A percentile compares a stretch with the other conserved stretches of the same genome.
Evolutionary conservation across 2,329 filamentous ascomycete species (phyloP).

Genomic region (Aspergillus costaricaensis): DNA sequence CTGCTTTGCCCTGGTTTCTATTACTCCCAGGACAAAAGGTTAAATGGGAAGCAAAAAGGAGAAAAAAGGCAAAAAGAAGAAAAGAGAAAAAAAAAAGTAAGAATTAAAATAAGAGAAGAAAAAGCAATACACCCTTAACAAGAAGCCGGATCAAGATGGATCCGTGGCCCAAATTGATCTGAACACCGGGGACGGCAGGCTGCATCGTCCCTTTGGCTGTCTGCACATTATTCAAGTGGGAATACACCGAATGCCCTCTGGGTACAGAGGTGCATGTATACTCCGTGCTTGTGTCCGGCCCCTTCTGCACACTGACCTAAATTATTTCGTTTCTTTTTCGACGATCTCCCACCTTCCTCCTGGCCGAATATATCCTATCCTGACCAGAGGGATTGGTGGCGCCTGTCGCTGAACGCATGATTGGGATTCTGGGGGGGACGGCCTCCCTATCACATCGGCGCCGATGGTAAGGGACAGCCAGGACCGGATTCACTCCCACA

Average conservation of each 20-base stretch:
- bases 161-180: constrained; percentile 2
- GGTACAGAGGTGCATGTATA: background rate
- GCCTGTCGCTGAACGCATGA: background rate
- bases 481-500: background rate
- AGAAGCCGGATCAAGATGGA: background rate
- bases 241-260: constrained; percentile 6
- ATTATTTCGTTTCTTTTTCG: constrained; percentile 5
- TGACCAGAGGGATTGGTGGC: constrained; percentile 5
- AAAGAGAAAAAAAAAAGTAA: constrained; percentile 1
- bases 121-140: background rate
- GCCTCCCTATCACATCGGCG: constrained; percentile 14
- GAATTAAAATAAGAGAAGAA: background rate
- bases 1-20: background rate
- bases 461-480: background rate
- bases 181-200: constrained; percentile 11
- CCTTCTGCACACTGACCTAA: background rate
- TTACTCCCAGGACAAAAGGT: background rate
- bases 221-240: constrained; percentile 3
- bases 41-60: background rate
- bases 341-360: background rate
- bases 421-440: background rate
- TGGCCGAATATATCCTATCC: background rate
- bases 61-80: background rate
- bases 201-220: constrained; percentile 7
- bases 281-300: background rate